phyloP scores from a whole-genome alignment of 2,329 filamentous ascomycete species.

The Microdochium trichocladiopsis region DNA sequence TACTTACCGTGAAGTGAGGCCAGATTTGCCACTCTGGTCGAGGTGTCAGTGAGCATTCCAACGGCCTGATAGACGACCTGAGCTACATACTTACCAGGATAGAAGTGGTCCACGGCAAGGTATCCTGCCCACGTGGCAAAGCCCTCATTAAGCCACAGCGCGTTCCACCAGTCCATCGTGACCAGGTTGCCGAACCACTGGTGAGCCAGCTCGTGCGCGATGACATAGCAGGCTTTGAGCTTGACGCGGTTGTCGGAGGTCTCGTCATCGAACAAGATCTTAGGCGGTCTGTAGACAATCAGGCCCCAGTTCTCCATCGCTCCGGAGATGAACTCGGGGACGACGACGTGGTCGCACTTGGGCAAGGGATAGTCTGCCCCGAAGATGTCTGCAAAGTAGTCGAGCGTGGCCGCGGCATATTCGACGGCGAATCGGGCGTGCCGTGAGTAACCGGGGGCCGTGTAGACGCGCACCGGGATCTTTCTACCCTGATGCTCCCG shows the following conservation, averaged over 20 bases:
- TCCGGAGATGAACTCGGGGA: constrained; percentile 83
- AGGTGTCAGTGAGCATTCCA: neutral
- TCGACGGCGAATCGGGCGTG: constrained; percentile 86
- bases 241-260: constrained; percentile 86
- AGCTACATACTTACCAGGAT: constrained; percentile 44
- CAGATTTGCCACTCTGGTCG: constrained; percentile 85
- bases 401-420: constrained; percentile 87
- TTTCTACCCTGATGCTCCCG: constrained; percentile 86
- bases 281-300: constrained; percentile 91
- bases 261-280: constrained; percentile 88
- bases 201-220: constrained; percentile 95
- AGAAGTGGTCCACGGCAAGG: constrained; percentile 82
- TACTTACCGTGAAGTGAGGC: constrained; percentile 93
- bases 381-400: constrained; percentile 95
- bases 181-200: constrained; percentile 96
- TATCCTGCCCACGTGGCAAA: constrained; percentile 99
- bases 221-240: constrained; percentile 91
- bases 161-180: constrained; percentile 96
- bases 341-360: constrained; percentile 83
- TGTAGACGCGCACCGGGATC: constrained; percentile 92
- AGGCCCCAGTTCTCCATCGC: constrained; percentile 97
- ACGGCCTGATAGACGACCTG: neutral
- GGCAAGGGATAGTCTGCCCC: constrained; percentile 88
- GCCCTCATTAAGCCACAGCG: constrained; percentile 90
- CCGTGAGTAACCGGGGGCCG: constrained; percentile 85